A percentile compares a stretch with the other conserved stretches of the same genome.
Evolutionary conservation across 2,329 filamentous ascomycete species (phyloP).

Genomic region (Sporothrix curviconia): DNA sequence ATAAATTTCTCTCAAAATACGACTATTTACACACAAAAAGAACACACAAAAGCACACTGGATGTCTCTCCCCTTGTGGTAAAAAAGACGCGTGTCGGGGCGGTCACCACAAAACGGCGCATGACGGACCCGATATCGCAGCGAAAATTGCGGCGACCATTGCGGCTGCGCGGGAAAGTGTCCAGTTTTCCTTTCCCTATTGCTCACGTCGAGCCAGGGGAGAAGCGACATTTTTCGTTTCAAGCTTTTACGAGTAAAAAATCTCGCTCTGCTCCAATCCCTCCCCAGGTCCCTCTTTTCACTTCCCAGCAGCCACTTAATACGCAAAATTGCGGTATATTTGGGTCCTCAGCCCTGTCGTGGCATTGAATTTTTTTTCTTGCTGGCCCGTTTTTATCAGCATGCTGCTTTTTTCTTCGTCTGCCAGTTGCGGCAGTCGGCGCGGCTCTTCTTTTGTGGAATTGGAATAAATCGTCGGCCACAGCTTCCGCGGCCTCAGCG

Average conservation of each 20-base stretch:
- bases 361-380: too few species aligned
- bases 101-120: background rate
- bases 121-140: conserved; percentile 7
- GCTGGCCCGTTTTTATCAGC: too few species aligned
- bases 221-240: too few species aligned
- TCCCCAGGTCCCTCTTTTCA: too few species aligned
- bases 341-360: background rate
- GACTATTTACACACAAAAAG: too few species aligned
- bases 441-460: too few species aligned
- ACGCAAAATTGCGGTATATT: conserved; percentile 8
- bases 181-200: background rate
- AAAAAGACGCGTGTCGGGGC: background rate
- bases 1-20: too few species aligned
- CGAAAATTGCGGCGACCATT: conserved; percentile 1
- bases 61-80: background rate
- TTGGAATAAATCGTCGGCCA: background rate
- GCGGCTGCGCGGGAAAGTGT: conserved; percentile 4
- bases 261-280: too few species aligned
- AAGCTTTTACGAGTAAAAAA: background rate
- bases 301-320: background rate
- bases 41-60: background rate
- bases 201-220: background rate
- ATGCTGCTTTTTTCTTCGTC: too few species aligned
- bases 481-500: background rate
- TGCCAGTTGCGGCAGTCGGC: background rate